These are phyloP conservation scores for Orychophragmus violaceus DNA, from an alignment of 345 rosid species.

Conservation along the genomic window DNA sequence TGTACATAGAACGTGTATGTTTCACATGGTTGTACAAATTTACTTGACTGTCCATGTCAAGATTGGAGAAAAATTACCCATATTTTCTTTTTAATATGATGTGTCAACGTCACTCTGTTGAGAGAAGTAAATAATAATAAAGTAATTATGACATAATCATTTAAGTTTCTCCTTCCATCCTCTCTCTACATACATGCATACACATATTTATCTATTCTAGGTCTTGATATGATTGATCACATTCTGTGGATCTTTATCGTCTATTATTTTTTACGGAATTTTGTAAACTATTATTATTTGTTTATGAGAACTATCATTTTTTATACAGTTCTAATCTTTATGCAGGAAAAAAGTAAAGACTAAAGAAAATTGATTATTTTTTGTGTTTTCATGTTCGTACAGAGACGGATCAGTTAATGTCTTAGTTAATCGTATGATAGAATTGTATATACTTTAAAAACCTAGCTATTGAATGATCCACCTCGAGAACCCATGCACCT, in stretches of 20 bases:
- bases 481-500: slow-evolving; percentile 25
- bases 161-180: slow-evolving; percentile 27
- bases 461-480: slow-evolving; percentile 12
- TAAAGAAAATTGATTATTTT: not conserved
- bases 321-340: not conserved
- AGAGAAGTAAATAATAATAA: slow-evolving; percentile 25
- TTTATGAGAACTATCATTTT: not conserved
- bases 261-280: not conserved
- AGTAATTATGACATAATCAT: slow-evolving; percentile 39
- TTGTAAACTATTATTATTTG: not conserved
- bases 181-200: slow-evolving; percentile 19
- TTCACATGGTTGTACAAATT: slow-evolving; percentile 17
- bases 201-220: slow-evolving; percentile 17
- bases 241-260: slow-evolving; percentile 3
- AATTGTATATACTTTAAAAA: not conserved
- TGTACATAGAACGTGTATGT: not conserved
- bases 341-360: not conserved
- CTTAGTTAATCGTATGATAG: not conserved
- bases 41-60: slow-evolving; percentile 29
- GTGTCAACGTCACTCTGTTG: slow-evolving; percentile 32
- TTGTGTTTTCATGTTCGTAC: slow-evolving; percentile 6
- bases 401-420: slow-evolving; percentile 20
- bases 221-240: slow-evolving; percentile 27
- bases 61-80: slow-evolving; percentile 5
- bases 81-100: slow-evolving; percentile 24